Evolutionary conservation across 2,329 filamentous ascomycete genomes (phyloP), one percentile per base, ranked within the genome.

Genomic region (Pyricularia grisea): DNA sequence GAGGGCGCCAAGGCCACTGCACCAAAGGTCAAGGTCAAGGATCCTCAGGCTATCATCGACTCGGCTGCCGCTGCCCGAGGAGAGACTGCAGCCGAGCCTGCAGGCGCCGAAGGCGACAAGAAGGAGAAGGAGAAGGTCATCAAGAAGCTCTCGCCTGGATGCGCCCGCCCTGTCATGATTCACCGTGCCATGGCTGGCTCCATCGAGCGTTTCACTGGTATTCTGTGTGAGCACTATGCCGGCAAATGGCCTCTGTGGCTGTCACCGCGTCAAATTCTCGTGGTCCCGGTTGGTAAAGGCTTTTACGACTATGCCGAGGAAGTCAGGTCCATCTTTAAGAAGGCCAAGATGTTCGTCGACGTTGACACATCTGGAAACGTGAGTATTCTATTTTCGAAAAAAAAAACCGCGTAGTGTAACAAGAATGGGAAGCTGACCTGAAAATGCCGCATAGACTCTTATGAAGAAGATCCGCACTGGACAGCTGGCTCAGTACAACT

Each of bases 221-320:
- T 94, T 72, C 83, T 94, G 71, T 92, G 87, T 65, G 92, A 95
- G 83, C 92, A 94, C 79, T 94, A 93, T 77, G 92, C 85, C 68
- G 92, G 92, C 74, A 93, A 93, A 81, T 95, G 92, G 92, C 92
- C 92, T 1, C 93, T 94, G 84, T 95, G 92, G 92, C 82, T 95
- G 71, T 92, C 89, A 73, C 92, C 92, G n/a, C 87, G 92, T 67
- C 92, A 95, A 79, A 87, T 95, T 72, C 84, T 91, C 73, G 87
- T 95, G 72, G 89, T 94, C 71, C 92, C 92, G 10, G 91, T 93
- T 71, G 91, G 91, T 80, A 89, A 90, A 67, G 84, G 86, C 65
- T 90, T 85, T 74, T 85, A 88, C 74, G 88, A 89, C 76, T 93
- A 95, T 78, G 91, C 91, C 72, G 83, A 89, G 76, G 91, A 94